phyloP scores from a whole-genome alignment of 805 yeast genomes.

The Wickerhamomyces canadensis region DNA sequence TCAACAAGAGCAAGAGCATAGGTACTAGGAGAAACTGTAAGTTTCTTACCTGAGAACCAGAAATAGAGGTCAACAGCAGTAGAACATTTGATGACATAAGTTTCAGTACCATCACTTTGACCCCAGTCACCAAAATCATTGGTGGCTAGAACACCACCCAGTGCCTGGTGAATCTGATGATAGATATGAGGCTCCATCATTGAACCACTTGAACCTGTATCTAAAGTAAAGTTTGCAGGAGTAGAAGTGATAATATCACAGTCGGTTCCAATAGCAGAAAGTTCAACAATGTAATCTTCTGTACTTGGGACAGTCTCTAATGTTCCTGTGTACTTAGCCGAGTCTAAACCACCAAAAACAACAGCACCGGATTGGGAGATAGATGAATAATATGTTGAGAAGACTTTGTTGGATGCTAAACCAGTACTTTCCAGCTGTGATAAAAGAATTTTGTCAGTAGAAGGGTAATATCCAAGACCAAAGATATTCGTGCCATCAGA shows the following conservation, averaged over 20 bases:
- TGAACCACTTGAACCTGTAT: slow-evolving; percentile 16
- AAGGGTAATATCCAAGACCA: slow-evolving; percentile 9
- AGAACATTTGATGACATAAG: slow-evolving; percentile 27
- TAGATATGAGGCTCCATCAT: slow-evolving; percentile 5
- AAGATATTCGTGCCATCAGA: slow-evolving; percentile 4
- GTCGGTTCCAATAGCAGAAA: slow-evolving; percentile 11
- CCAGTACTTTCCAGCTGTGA: slow-evolving; percentile 3
- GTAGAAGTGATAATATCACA: slow-evolving; percentile 8
- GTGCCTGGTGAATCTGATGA: slow-evolving; percentile 12
- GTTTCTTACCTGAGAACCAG: slow-evolving; percentile 13
- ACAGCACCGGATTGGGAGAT: slow-evolving; percentile 9
- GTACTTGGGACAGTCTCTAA: slow-evolving; percentile 10
- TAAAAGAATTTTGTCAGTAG: neutral
- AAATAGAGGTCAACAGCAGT: slow-evolving; percentile 11
- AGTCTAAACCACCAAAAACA: slow-evolving; percentile 21
- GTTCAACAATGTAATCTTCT: slow-evolving; percentile 1
- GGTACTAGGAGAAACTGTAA: slow-evolving; percentile 7
- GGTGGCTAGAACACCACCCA: slow-evolving; percentile 7
- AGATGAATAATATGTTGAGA: slow-evolving; percentile 6
- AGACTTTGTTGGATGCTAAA: slow-evolving; percentile 8
- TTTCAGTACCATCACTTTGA: slow-evolving; percentile 28
- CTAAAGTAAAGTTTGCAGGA: slow-evolving; percentile 5
- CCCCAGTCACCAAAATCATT: slow-evolving; percentile 19
- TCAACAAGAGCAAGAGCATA: slow-evolving; percentile 9
- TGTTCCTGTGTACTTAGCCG: slow-evolving; percentile 9